Evolutionary conservation across 345 rosid species (phyloP), one percentile per base, ranked within the genome.

Genomic region (Carallia brachiata): DNA sequence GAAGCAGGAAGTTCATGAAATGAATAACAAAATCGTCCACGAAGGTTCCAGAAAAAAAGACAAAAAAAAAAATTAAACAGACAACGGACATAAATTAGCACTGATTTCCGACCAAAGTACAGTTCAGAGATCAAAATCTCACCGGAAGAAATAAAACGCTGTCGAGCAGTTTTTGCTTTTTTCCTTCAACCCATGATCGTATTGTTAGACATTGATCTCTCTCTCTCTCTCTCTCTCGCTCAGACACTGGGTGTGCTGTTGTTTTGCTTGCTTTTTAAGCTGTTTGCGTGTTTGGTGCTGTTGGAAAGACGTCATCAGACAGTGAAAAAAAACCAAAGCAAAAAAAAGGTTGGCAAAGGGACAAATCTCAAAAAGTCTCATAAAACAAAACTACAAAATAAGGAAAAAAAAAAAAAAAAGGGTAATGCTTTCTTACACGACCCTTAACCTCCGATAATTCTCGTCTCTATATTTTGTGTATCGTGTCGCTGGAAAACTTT

Each of bases 151-250:
- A 63, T 12, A 13, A 37, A 54, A 54, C 66, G 61, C 48, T 54
- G 34, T 6, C 30, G 16, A 58, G 75, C 65, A 52, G 73, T 73
- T 36, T 70, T 44, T 15, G 27, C 53, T 36, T 59, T 56, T 27
- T 71, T 10, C 7, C n/a, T 52, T 80, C 82, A 81, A 44, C 83
- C 87, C 87, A 81, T 74, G 73, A 23, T 53, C 32, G 65, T 52
- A 40, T n/a, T 23, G 30, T 7, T 28, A n/a, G 30, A 55, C 30
- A 8, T 23, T 0, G 13, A 19, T 23, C 47, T 23, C 31, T 23
- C 30, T 19, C 28, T 12, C 28, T 54, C 58, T 54, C 58, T 19
- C 27, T 53, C 6, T 53, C 9, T 53, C 57, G 65, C 67, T 72
- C 17, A 52, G 52, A 57, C 66, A 66, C 47, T 72, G 27, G 23